These are phyloP conservation scores for Cinchona pubescens DNA, from an alignment of 257 asterid genomes.

Conservation along the genomic window DNA sequence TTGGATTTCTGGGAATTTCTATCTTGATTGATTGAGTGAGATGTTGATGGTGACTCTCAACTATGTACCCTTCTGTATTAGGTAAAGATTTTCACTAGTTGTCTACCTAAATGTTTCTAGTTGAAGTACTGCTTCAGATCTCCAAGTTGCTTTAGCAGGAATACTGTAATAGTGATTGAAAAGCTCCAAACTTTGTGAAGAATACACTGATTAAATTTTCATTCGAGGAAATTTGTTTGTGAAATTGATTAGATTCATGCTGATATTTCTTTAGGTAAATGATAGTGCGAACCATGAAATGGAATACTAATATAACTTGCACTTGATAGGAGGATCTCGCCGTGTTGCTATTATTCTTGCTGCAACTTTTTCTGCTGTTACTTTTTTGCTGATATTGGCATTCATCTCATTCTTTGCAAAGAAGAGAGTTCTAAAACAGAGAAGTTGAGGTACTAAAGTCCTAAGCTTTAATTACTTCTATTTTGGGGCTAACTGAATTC, in stretches of 20 bases:
- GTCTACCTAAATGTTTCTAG: neutral
- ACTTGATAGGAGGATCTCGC: slow-evolving; percentile 37
- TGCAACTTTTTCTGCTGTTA: slow-evolving; percentile 37
- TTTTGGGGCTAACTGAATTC: neutral
- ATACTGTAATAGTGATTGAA: neutral
- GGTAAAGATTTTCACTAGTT: neutral
- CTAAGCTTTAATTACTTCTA: neutral
- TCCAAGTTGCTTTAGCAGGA: neutral
- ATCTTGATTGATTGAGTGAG: neutral
- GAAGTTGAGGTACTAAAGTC: slow-evolving; percentile 40
- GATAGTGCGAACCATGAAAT: neutral
- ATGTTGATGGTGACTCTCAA: neutral
- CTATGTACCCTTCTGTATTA: too few relatives aligned
- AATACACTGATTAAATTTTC: neutral
- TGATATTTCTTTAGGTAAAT: neutral
- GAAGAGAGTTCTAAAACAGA: slow-evolving; percentile 33
- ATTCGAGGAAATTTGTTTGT: neutral
- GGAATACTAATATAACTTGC: neutral
- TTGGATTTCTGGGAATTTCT: neutral
- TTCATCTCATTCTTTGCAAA: slow-evolving; percentile 32
- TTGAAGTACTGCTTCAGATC: neutral
- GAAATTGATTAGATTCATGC: neutral
- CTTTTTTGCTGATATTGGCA: slow-evolving; percentile 37
- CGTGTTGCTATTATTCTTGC: slow-evolving; percentile 45
- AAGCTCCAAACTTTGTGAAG: neutral